Percentiles rank a stretch among this genome's conserved stretches.
These are phyloP conservation scores for Starmerella stellata DNA, from an alignment of 805 yeast genomes.

Conservation along the genomic window DNA sequence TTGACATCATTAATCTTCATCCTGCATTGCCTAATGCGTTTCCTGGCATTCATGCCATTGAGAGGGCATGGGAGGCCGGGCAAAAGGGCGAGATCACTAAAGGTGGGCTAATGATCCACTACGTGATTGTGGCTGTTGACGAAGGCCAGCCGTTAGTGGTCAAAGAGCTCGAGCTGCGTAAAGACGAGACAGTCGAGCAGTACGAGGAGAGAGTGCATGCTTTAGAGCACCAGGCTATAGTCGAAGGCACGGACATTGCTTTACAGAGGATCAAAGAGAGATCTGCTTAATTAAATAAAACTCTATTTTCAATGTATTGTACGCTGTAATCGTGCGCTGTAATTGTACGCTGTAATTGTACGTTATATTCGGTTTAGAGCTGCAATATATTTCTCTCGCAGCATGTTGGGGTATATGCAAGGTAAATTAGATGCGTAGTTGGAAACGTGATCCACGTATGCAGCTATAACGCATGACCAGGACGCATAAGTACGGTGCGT, in stretches of 20 bases:
- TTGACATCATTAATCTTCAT: constrained; percentile 80
- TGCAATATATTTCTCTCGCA: too few species aligned
- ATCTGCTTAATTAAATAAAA: too few species aligned
- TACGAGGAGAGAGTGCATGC: constrained; percentile 72
- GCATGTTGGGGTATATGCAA: too few species aligned
- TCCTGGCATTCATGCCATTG: constrained; percentile 94
- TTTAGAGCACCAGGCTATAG: constrained; percentile 78
- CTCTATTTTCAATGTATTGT: too few species aligned
- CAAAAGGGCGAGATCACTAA: constrained; percentile 56
- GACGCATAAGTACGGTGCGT: too few species aligned
- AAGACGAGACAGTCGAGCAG: constrained; percentile 57
- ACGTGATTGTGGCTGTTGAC: constrained; percentile 91
- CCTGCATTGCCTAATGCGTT: constrained; percentile 96
- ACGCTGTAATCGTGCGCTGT: too few species aligned
- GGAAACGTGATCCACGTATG: too few species aligned
- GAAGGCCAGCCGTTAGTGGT: constrained; percentile 79
- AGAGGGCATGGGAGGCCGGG: constrained; percentile 89
- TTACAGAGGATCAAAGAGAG: constrained; percentile 21
- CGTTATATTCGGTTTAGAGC: too few species aligned
- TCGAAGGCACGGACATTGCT: constrained; percentile 66
- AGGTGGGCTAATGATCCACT: constrained; percentile 94
- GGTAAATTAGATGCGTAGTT: too few species aligned
- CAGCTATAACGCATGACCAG: too few species aligned
- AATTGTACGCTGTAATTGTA: too few species aligned
- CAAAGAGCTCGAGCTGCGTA: constrained; percentile 49